phyloP scores from a whole-genome alignment of 306 rosid genomes.

The Spatholobus suberectus region DNA sequence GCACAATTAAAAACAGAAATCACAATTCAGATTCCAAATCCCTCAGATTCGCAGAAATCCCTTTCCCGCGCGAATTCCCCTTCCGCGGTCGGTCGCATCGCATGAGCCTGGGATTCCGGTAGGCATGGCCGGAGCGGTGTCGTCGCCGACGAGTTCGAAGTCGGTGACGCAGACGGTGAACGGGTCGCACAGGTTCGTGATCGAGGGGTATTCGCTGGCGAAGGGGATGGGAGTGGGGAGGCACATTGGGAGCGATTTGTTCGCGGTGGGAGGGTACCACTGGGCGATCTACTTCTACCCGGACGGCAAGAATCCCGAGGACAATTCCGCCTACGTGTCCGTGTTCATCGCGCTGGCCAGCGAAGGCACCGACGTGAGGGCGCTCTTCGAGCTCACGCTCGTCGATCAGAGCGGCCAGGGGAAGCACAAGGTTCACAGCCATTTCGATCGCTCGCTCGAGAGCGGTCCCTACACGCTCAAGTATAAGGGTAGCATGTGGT shows the following conservation, averaged over 20 bases:
- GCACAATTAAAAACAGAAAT: too few species aligned
- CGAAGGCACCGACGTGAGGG: conserved; percentile 88
- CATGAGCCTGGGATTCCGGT: conserved; percentile 10
- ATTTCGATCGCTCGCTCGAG: conserved; percentile 82
- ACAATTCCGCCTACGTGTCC: conserved; percentile 79
- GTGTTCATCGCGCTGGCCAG: conserved; percentile 84
- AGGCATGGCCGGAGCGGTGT: conserved; percentile 33
- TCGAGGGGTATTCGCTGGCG: conserved; percentile 80
- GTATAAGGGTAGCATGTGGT: conserved; percentile 94
- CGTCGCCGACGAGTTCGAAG: conserved; percentile 66
- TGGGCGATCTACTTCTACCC: conserved; percentile 96
- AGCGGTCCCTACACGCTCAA: conserved; percentile 89
- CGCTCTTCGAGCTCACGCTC: conserved; percentile 83
- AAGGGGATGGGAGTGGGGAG: conserved; percentile 91
- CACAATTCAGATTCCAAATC: neutral
- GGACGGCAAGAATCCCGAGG: conserved; percentile 87
- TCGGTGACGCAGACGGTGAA: conserved; percentile 83
- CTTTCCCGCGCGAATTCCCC: neutral
- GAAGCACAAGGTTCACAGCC: conserved; percentile 84
- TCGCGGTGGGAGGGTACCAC: conserved; percentile 76
- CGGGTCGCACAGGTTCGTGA: conserved; percentile 85
- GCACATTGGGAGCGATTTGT: conserved; percentile 82
- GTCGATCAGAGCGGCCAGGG: conserved; percentile 79
- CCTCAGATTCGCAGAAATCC: neutral
- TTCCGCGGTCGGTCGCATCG: too few species aligned